Percentiles rank a stretch among this genome's conserved stretches.
Evolutionary conservation across 2,329 filamentous ascomycete species (phyloP).

Genomic region (Scedosporium apiospermum): DNA sequence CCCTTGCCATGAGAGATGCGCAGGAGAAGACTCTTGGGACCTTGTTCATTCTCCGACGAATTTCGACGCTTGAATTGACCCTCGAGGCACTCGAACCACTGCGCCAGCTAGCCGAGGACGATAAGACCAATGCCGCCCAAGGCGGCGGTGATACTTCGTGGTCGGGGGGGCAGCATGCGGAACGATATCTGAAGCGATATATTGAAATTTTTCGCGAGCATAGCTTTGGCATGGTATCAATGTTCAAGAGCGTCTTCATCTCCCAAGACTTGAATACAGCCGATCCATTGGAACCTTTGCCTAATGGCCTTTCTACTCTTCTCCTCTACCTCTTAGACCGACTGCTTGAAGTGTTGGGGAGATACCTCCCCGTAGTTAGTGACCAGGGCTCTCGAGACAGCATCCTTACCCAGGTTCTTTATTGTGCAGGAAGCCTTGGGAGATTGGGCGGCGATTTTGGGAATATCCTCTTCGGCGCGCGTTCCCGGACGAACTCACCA

Average conservation of each 20-base stretch:
- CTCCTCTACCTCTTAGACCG: constrained; percentile 74
- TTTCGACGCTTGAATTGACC: constrained; percentile 69
- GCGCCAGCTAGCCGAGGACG: constrained; percentile 81
- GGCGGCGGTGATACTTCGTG: constrained; percentile 24
- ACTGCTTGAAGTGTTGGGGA: constrained; percentile 64
- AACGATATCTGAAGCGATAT: constrained; percentile 87
- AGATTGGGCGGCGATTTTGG: constrained; percentile 89
- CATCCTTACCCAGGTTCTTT: constrained; percentile 82
- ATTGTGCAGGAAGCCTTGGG: constrained; percentile 85
- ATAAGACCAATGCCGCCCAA: constrained; percentile 32
- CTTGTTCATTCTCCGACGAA: constrained; percentile 77
- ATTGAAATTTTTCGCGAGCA: constrained; percentile 97
- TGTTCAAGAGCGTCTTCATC: constrained; percentile 79
- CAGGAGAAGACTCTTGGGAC: constrained; percentile 66
- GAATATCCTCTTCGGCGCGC: constrained; percentile 59
- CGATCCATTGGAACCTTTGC: constrained; percentile 47
- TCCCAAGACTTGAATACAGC: constrained; percentile 25
- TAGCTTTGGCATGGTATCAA: constrained; percentile 88
- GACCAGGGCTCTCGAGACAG: constrained; percentile 78
- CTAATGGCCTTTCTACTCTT: constrained; percentile 73
- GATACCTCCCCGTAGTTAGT: constrained; percentile 71
- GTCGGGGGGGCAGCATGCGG: constrained; percentile 80
- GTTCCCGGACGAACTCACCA: constrained; percentile 11
- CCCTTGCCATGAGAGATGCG: constrained; percentile 15
- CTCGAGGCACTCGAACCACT: constrained; percentile 78